Conservation (phyloP, 257 asterid species). For the Eustoma russellianum region DNA sequence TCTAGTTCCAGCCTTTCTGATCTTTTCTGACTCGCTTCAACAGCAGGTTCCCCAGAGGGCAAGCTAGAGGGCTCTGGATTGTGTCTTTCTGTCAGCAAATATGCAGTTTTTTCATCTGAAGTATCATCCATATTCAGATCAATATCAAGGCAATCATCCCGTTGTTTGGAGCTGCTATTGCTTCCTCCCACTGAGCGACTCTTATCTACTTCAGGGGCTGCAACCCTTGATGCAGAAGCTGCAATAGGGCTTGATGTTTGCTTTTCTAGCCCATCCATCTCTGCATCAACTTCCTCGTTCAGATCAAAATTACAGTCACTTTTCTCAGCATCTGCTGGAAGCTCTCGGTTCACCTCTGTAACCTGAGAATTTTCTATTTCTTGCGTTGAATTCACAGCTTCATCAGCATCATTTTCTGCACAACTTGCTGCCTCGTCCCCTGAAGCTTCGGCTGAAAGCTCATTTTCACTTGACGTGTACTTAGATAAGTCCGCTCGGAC, state of each 20-base stretch:
- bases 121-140: constrained; percentile 65
- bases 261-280: constrained; percentile 39
- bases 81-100: constrained; percentile 17
- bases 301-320: constrained; percentile 50
- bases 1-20: constrained; percentile 48
- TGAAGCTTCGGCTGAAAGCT: constrained; percentile 37
- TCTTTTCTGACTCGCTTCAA: constrained; percentile 35
- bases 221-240: constrained; percentile 72
- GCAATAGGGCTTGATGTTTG: constrained; percentile 32
- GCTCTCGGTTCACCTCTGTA: constrained; percentile 44
- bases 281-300: constrained; percentile 50
- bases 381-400: constrained; percentile 30
- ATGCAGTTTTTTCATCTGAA: constrained; percentile 30
- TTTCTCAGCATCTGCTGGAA: constrained; percentile 28
- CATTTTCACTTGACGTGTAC: constrained; percentile 21
- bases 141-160: constrained; percentile 35
- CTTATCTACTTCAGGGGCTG: constrained; percentile 51
- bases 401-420: constrained; percentile 28
- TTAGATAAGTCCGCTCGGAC: constrained; percentile 31
- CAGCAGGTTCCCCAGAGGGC: constrained; percentile 53
- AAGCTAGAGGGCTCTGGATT: constrained; percentile 19
- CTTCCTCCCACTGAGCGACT: constrained; percentile 38
- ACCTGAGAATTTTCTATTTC: constrained; percentile 47
- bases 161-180: constrained; percentile 41
- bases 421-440: constrained; percentile 29